Evolutionary conservation across 805 yeast genomes (phyloP).

Genomic region (Spathaspora girioi): DNA sequence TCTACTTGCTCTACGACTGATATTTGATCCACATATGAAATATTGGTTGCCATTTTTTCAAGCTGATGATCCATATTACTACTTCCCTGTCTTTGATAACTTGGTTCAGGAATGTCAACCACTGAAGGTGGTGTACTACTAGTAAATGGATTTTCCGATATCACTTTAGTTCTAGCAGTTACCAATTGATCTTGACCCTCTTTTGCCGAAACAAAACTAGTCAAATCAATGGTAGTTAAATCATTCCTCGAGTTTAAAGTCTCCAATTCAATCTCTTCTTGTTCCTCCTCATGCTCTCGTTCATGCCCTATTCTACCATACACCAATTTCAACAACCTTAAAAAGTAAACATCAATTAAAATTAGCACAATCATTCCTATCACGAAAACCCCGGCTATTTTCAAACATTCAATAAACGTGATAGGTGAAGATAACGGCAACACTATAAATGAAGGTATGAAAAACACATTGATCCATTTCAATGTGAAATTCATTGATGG

Average conservation of each 20-base stretch:
- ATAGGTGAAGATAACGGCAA: constrained; percentile 67
- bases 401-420: constrained; percentile 63
- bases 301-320: constrained; percentile 10
- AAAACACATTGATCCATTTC: constrained; percentile 75
- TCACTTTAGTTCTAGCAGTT: neutral
- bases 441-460: constrained; percentile 73
- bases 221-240: constrained; percentile 36
- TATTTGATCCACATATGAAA: neutral
- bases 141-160: constrained; percentile 16
- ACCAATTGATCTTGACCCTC: constrained; percentile 7
- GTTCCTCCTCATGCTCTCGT: constrained; percentile 14
- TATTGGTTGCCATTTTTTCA: neutral
- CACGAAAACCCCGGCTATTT: constrained; percentile 70
- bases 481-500: constrained; percentile 67
- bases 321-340: constrained; percentile 18
- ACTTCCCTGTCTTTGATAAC: neutral
- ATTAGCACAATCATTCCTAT: constrained; percentile 55
- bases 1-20: neutral
- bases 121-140: neutral
- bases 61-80: neutral
- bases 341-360: constrained; percentile 42
- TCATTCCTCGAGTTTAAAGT: constrained; percentile 18
- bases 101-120: constrained; percentile 1
- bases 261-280: constrained; percentile 16
- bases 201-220: constrained; percentile 13